These are phyloP conservation scores for Aspergillus novofumigatus DNA, from an alignment of 2,329 filamentous ascomycete genomes.

Conservation along the genomic window DNA sequence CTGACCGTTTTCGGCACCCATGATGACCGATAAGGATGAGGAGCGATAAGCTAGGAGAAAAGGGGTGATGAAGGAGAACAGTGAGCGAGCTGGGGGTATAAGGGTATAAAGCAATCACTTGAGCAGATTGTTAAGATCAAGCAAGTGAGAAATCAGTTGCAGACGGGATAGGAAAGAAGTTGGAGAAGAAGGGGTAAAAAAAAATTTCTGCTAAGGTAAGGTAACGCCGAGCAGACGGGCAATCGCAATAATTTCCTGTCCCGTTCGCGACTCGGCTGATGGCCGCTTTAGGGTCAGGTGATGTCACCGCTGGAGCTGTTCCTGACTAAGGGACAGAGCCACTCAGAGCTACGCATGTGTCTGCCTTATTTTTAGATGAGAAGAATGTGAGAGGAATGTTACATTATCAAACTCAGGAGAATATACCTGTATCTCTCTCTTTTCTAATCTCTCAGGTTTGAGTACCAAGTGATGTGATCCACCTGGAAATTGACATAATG, in stretches of 20 bases:
- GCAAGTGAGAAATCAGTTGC: not conserved
- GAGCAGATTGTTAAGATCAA: not conserved
- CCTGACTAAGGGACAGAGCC: not conserved
- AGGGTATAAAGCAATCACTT: not conserved
- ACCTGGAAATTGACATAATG: not conserved
- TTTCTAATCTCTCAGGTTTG: not conserved
- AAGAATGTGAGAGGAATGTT: not conserved
- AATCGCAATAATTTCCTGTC: not conserved
- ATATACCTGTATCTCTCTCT: not conserved
- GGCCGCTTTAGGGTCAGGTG: constrained; percentile 20
- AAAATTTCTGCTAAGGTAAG: not conserved
- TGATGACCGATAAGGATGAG: constrained; percentile 2
- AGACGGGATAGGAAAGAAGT: not conserved
- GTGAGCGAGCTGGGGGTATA: not conserved
- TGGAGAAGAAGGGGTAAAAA: not conserved
- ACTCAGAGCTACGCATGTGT: not conserved
- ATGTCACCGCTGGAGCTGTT: constrained; percentile 2
- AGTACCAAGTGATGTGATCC: not conserved
- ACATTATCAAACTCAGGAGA: not conserved
- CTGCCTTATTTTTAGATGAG: not conserved
- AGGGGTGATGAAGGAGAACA: not conserved
- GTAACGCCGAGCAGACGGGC: not conserved
- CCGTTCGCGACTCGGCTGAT: constrained; percentile 11
- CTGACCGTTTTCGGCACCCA: constrained; percentile 19
- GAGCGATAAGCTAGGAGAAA: not conserved